Evolutionary conservation across 2,329 filamentous ascomycete genomes (phyloP), one percentile per base, ranked within the genome.

Genomic region (Xylariales sp.): DNA sequence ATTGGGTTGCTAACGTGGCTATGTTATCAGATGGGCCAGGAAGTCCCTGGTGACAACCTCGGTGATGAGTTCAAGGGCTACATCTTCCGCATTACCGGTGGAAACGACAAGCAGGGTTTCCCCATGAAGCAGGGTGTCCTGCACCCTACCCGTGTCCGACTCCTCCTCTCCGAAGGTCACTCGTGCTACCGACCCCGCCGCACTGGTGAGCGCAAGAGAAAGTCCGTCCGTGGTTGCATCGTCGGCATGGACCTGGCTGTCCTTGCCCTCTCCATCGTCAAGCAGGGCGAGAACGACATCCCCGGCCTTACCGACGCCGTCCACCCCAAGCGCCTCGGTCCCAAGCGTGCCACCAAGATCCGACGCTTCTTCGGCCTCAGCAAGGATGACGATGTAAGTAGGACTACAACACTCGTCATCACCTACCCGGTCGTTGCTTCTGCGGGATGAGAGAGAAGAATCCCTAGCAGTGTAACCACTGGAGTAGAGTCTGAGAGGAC

Each of bases 51-150:
- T 81, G 97, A 99, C 87, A 92, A 91, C 82, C 89, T 99, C 81
- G 96, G 96, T 81, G 94, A 98, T 82, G 96, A 99, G 87, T 99
- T 97, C 93, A 97, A 97, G 90, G 96, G 96, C 85, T 99, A 99
- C 89, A 91, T 99, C 88, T 94, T 99, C 91, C 92, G 90, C 83
- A 98, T 99, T 88, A 99, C 96, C 80, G 97, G 96, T 82, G 96
- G 97, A 83, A 99, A 99, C 92, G 96, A 99, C 93, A 99, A 99
- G 93, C 97, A 99, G 90, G 96, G 96, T 88, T 99, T 99, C 91
- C 96, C 96, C 79, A 99, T 99, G 96, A 99, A 99, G 94, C 97
- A 99, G 91, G 96, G 96, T 89, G 93, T 97, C 84, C 95, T 99
- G 90, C 93, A 97, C 85, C 94, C 96, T 80, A 96, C 93, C 84